Conservation (phyloP, 768 basidiomycete genomes). For the Ramaria sp. region DNA sequence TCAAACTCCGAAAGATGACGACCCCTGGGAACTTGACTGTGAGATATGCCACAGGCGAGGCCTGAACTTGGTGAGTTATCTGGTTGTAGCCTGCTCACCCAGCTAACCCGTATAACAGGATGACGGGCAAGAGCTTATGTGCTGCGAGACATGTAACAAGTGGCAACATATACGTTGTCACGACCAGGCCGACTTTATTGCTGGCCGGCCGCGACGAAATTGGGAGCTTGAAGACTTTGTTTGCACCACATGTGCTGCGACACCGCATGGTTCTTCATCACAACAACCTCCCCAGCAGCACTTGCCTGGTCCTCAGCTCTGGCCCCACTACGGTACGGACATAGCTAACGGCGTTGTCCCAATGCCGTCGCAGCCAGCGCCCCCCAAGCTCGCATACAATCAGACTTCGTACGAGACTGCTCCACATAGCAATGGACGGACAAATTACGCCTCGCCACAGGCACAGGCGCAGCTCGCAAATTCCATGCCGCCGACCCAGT, state of each 20-base stretch:
- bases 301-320: neutral
- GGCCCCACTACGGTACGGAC: neutral
- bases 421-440: neutral
- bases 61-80: slow-evolving; percentile 52
- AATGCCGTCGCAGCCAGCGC: neutral
- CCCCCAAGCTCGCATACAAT: neutral
- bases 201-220: slow-evolving; percentile 59
- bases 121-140: slow-evolving; percentile 69
- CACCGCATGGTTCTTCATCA: neutral
- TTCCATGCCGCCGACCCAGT: neutral
- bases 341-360: neutral
- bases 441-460: neutral
- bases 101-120: slow-evolving; percentile 39
- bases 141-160: slow-evolving; percentile 68
- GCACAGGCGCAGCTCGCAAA: neutral
- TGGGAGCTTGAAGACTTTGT: slow-evolving; percentile 84
- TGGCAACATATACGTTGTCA: slow-evolving; percentile 92
- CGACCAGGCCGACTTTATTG: slow-evolving; percentile 53
- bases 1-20: slow-evolving; percentile 39
- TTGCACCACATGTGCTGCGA: slow-evolving; percentile 43
- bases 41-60: slow-evolving; percentile 72
- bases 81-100: slow-evolving; percentile 6
- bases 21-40: slow-evolving; percentile 82
- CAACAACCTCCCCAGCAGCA: neutral
- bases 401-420: neutral